Conservation (phyloP, 2,329 filamentous ascomycete species). For the Aureobasidium sp. region DNA sequence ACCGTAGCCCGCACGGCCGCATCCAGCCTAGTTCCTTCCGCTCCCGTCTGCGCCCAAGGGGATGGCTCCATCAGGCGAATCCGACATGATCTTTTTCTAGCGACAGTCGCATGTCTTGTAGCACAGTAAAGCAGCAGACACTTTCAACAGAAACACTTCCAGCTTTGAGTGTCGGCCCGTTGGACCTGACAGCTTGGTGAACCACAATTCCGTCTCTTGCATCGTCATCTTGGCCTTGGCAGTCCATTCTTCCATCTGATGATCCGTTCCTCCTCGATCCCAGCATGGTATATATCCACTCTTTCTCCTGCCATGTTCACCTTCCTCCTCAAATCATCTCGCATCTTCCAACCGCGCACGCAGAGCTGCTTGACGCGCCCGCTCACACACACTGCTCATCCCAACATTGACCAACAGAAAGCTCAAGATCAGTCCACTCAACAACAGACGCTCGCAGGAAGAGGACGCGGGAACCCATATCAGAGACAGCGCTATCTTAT, state of each 20-base stretch:
- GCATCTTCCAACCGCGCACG: not conserved
- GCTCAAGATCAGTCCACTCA: no score
- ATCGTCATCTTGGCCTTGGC: not conserved
- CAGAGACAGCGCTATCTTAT: no score
- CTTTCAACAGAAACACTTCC: not conserved
- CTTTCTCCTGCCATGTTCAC: not conserved
- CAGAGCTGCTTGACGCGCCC: not conserved
- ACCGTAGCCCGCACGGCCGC: not conserved
- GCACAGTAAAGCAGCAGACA: not conserved
- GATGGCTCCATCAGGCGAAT: not conserved
- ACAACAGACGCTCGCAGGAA: no score
- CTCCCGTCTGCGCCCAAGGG: not conserved
- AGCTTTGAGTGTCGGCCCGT: slow-evolving; percentile 8
- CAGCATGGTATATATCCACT: no score
- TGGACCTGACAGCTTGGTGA: not conserved
- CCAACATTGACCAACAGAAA: not conserved
- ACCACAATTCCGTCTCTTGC: not conserved
- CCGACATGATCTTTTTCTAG: no score
- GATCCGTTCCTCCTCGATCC: no score
- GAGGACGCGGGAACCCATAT: no score
- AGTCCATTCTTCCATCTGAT: no score
- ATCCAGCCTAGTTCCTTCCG: not conserved
- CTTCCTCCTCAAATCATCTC: not conserved
- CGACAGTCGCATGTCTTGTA: no score
- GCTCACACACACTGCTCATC: not conserved